Evolutionary conservation across 352 stramenopile species (phyloP), one percentile per base, ranked within the genome.

Genomic region (Phytophthora idaei): DNA sequence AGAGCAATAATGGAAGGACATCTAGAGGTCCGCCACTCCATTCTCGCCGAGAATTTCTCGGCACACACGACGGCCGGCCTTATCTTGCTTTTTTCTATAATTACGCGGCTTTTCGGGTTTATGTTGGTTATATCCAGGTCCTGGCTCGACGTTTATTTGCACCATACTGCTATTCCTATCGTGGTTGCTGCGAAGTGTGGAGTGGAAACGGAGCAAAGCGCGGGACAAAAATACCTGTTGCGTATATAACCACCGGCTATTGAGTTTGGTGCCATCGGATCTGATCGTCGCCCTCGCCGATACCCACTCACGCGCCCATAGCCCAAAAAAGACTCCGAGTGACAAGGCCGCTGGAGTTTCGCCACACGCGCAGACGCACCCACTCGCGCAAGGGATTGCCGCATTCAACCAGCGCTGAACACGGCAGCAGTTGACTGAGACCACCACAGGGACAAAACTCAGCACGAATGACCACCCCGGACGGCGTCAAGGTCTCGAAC

Each of bases 401-500:
- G 27, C 64, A 67, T 76, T 76, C 54, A 27, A 70, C 50, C 44
- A 67, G 36, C 61, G 55, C 49, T 71, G 49, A 37, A 42, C 67
- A 61, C 45, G 21, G 50, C 57, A 55, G 53, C 17, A 47, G 57
- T 61, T 4, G 27, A 27, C 36, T 42, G 36, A 65, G 47, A 63
- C 25, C n/a, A 47, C 41, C 15, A 27, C 10, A 56, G 49, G n/a
- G 15, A 55, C n/a, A 37, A 8, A 48, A 21, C 36, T 17, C 39
- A 65, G 39, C 32, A 41, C 17, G n/a, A 34, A 78, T 76, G 71
- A 42, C 71, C 17, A 66, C 62, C 32, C 49, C 39, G 44, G 62
- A 78, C 45, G 56, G 42, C n/a, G 61, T 67, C 44, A 83, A 80
- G 64, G 76, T 31, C 48, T 76, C 61, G 56, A 74, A 87, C 70